Percentiles rank a stretch among this genome's conserved stretches.
Conservation (phyloP, 192 early-diverging fungal species). For the Tieghemiomyces parasiticus region DNA sequence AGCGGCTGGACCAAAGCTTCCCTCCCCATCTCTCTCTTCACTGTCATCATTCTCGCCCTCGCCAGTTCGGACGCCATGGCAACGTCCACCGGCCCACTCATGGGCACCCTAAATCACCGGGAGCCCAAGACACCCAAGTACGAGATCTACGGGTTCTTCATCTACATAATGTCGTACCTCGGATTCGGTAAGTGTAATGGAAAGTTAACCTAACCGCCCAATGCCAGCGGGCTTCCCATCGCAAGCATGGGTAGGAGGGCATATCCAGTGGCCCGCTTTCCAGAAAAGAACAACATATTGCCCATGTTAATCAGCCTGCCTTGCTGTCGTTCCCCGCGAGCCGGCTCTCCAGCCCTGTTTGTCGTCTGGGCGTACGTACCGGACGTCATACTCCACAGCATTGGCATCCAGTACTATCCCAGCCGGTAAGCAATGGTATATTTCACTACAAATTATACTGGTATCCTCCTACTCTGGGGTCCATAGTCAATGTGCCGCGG, state of each 20-base stretch:
- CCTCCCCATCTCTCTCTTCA: neutral
- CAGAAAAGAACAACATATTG: neutral
- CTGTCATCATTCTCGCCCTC: neutral
- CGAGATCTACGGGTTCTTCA: slow-evolving; percentile 61
- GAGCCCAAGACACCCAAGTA: slow-evolving; percentile 43
- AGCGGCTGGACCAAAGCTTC: too few species aligned
- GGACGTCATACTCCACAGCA: slow-evolving; percentile 37
- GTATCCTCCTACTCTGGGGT: too few species aligned
- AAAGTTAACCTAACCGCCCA: neutral
- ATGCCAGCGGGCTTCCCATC: neutral
- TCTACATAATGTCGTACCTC: slow-evolving; percentile 55
- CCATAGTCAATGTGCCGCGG: too few species aligned
- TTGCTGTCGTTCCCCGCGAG: neutral
- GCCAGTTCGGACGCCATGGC: neutral
- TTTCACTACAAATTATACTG: too few species aligned
- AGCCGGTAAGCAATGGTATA: slow-evolving; percentile 24
- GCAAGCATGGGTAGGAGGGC: neutral
- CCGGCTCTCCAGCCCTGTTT: slow-evolving; percentile 34
- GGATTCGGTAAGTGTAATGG: slow-evolving; percentile 39
- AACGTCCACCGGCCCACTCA: neutral
- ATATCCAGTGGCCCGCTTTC: neutral
- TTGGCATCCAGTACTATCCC: slow-evolving; percentile 64
- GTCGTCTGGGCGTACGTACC: slow-evolving; percentile 59
- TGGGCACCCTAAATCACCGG: neutral
- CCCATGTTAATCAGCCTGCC: neutral